These are phyloP conservation scores for Alternaria conjuncta DNA, from an alignment of 2,329 filamentous ascomycete genomes.

Conservation along the genomic window DNA sequence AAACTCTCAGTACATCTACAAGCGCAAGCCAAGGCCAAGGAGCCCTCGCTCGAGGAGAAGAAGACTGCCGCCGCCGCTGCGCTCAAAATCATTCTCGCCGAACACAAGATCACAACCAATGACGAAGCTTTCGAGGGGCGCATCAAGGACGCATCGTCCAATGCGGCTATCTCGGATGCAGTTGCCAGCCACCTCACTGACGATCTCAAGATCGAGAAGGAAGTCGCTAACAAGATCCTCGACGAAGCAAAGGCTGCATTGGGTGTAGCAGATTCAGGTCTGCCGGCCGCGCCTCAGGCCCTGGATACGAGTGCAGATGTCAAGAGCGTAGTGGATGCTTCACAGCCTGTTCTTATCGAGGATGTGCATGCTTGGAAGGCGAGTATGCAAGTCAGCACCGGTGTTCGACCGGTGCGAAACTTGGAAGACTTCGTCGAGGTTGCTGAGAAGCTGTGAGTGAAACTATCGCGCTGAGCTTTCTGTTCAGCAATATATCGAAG, in stretches of 20 bases:
- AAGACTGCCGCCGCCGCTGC: slow-evolving; percentile 45
- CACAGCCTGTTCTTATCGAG: slow-evolving; percentile 66
- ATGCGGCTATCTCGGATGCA: slow-evolving; percentile 57
- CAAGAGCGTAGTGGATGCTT: slow-evolving; percentile 32
- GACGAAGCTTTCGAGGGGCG: slow-evolving; percentile 50
- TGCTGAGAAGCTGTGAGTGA: slow-evolving; percentile 27
- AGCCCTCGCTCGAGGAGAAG: slow-evolving; percentile 50
- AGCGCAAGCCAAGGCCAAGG: slow-evolving; percentile 66
- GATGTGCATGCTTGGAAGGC: slow-evolving; percentile 85
- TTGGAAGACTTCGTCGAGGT: slow-evolving; percentile 83
- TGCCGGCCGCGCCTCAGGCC: slow-evolving; percentile 53
- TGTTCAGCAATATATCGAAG: not conserved
- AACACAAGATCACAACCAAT: slow-evolving; percentile 56
- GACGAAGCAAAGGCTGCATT: slow-evolving; percentile 59
- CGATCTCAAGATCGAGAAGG: slow-evolving; percentile 55
- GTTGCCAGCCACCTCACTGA: slow-evolving; percentile 57
- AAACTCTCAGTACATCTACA: slow-evolving; percentile 85
- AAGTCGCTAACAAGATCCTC: slow-evolving; percentile 57
- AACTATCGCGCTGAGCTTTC: not conserved
- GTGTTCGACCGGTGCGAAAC: slow-evolving; percentile 74
- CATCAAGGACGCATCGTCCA: slow-evolving; percentile 55
- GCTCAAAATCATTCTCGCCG: slow-evolving; percentile 54
- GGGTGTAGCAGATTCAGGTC: slow-evolving; percentile 39
- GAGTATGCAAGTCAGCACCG: slow-evolving; percentile 72
- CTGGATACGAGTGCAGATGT: slow-evolving; percentile 28